Percentiles rank a stretch among this genome's conserved stretches.
Evolutionary conservation across 2,329 filamentous ascomycete species (phyloP).

Genomic region (Stagonosporopsis vannaccii): DNA sequence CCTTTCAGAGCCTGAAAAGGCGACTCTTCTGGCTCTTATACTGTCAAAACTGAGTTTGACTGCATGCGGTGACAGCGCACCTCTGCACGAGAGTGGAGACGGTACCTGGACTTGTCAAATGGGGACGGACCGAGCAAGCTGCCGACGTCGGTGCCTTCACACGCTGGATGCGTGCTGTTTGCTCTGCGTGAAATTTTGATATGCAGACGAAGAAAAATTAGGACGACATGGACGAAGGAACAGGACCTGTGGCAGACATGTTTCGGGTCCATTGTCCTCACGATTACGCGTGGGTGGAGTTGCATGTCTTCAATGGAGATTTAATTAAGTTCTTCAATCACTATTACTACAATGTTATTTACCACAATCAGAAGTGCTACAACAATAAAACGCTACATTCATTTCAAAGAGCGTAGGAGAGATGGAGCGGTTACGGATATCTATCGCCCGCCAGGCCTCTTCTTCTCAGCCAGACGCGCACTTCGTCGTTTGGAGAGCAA

Average conservation of each 20-base stretch:
- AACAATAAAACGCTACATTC: neutral
- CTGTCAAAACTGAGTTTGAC: neutral
- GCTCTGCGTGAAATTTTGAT: neutral
- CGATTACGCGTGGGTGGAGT: no score
- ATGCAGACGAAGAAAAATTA: neutral
- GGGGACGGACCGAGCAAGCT: neutral
- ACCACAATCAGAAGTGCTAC: neutral
- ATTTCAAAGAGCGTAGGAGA: neutral
- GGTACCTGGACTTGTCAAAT: constrained; percentile 1
- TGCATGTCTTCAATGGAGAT: no score
- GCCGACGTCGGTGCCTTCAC: neutral
- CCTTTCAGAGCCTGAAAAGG: constrained; percentile 5
- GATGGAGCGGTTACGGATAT: neutral
- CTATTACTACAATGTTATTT: neutral
- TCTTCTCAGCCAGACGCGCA: neutral
- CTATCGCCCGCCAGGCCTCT: neutral
- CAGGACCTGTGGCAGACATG: neutral
- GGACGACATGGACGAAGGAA: neutral
- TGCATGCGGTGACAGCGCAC: constrained; percentile 11
- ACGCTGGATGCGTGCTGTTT: neutral
- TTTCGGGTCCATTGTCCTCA: neutral
- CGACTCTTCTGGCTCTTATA: constrained; percentile 6
- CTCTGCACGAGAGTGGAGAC: neutral
- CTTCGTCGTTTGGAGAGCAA: constrained; percentile 9
- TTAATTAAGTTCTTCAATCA: neutral